Percentiles rank a stretch among this genome's conserved stretches.
phyloP scores from a whole-genome alignment of 176 grass and related monocot genomes.

The Ampelocalamus luodianensis region DNA sequence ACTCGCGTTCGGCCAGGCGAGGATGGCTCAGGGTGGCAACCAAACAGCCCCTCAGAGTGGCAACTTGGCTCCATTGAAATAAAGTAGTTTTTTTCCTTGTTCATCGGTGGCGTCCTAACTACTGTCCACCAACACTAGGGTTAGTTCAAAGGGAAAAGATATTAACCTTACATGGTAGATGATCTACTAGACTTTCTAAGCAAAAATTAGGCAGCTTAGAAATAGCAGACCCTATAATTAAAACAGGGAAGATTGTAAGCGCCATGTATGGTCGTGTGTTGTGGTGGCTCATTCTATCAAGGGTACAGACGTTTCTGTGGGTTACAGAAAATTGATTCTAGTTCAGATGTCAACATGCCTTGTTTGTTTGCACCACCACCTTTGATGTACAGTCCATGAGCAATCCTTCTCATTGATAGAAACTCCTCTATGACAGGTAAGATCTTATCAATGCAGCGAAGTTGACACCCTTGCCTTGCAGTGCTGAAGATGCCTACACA shows the following conservation, averaged over 20 bases:
- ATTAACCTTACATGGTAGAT: neutral
- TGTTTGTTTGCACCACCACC: neutral
- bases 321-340: neutral
- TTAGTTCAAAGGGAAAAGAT: neutral
- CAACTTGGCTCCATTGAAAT: neutral
- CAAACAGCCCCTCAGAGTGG: no score
- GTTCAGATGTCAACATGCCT: conserved; percentile 45
- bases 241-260: neutral
- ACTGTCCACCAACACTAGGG: neutral
- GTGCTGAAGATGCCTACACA: neutral
- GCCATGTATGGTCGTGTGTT: neutral
- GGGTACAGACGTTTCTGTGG: neutral
- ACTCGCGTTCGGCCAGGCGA: no score
- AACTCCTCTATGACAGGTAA: conserved; percentile 28
- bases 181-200: neutral
- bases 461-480: neutral
- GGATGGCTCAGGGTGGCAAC: no score
- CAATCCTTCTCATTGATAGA: neutral
- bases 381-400: conserved; percentile 19
- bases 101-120: neutral
- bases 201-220: neutral
- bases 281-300: no score
- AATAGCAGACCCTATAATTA: neutral
- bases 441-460: conserved; percentile 13
- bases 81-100: neutral